Evolutionary conservation across 129 eudicot species (phyloP).

Genomic region (Flaveria bidentis): DNA sequence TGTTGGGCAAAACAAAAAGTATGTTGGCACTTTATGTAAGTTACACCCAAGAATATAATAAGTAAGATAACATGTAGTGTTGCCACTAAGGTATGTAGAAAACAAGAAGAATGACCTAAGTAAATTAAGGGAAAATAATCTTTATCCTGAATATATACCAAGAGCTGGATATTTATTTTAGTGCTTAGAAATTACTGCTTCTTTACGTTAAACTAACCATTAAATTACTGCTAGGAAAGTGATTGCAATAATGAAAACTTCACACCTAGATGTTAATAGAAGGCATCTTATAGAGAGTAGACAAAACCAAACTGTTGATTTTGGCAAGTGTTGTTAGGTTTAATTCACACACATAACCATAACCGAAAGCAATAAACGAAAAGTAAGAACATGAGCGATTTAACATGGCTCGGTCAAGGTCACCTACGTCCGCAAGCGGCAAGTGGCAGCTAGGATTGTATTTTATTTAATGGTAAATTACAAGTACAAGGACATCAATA

Average conservation of each 20-base stretch:
- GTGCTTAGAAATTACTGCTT: slow-evolving; percentile 3
- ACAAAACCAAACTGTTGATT: background rate
- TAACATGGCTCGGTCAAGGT: too few relatives aligned
- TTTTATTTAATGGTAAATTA: too few relatives aligned
- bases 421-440: too few relatives aligned
- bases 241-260: background rate
- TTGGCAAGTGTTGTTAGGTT: slow-evolving; percentile 3
- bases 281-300: background rate
- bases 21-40: background rate
- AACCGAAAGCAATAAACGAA: too few relatives aligned
- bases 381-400: too few relatives aligned
- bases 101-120: background rate
- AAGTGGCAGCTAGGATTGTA: too few relatives aligned
- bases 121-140: background rate
- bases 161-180: background rate
- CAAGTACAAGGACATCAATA: background rate
- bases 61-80: background rate
- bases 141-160: background rate
- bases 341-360: too few relatives aligned
- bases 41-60: background rate
- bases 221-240: background rate
- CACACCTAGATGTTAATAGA: slow-evolving; percentile 3
- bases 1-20: background rate
- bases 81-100: background rate
- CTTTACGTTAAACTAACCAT: background rate